Percentiles rank a stretch among this genome's conserved stretches.
Conservation (phyloP, 495 filamentous ascomycete genomes). For the Neurospora africana region DNA sequence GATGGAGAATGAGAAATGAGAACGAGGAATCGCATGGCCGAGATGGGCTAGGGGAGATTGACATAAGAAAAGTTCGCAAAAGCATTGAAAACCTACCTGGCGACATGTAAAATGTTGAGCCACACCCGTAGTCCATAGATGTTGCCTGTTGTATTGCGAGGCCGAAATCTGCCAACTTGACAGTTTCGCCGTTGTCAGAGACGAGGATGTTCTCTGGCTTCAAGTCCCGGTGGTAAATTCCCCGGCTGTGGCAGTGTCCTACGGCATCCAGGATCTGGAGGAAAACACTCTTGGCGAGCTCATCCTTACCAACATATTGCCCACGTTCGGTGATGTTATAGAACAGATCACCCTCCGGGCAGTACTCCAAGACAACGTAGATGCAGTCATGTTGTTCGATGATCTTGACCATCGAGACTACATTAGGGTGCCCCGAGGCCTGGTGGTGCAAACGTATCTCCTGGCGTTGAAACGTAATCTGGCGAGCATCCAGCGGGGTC, state of each 20-base stretch:
- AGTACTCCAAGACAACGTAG: conserved; percentile 95
- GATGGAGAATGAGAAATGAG: conserved; percentile 3
- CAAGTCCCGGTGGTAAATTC: conserved; percentile 94
- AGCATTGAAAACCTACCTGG: conserved; percentile 58
- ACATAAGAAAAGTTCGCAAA: conserved; percentile 2
- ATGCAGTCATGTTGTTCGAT: conserved; percentile 88
- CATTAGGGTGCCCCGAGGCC: conserved; percentile 81
- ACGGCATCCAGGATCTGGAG: conserved; percentile 98
- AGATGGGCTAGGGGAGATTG: background rate
- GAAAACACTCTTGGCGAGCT: conserved; percentile 75
- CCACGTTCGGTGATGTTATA: conserved; percentile 92
- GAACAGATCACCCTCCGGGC: conserved; percentile 94
- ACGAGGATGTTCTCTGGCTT: conserved; percentile 99
- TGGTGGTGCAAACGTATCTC: conserved; percentile 87
- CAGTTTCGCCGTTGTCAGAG: conserved; percentile 71
- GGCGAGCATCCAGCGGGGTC: conserved; percentile 72
- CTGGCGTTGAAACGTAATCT: conserved; percentile 79
- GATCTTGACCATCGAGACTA: conserved; percentile 90
- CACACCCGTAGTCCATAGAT: conserved; percentile 93
- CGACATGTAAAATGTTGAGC: conserved; percentile 98
- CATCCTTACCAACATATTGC: conserved; percentile 87
- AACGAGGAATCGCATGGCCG: background rate
- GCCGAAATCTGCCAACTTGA: conserved; percentile 96
- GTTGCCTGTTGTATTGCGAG: conserved; percentile 69
- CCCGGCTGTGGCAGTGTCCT: conserved; percentile 81